Conservation (phyloP, 2,329 filamentous ascomycete species). For the Tolypocladium ophioglossoides region DNA sequence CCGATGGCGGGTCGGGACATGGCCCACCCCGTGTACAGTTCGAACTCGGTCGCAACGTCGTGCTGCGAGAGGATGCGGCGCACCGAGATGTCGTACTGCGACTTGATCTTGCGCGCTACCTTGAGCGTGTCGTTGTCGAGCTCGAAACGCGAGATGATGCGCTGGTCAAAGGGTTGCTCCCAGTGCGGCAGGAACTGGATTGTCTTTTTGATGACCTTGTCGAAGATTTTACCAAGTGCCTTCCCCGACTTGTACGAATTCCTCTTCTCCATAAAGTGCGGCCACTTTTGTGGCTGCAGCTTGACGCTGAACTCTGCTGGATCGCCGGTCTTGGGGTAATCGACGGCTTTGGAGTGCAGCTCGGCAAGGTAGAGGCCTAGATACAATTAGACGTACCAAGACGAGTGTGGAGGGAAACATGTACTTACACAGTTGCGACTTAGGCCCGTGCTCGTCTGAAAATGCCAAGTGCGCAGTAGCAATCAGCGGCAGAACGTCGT, state of each 20-base stretch:
- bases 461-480: slow-evolving; percentile 72
- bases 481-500: slow-evolving; percentile 70
- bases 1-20: slow-evolving; percentile 61
- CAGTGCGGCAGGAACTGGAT: slow-evolving; percentile 66
- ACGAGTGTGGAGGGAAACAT: no score
- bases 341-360: slow-evolving; percentile 84
- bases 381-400: neutral
- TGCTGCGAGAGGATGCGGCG: slow-evolving; percentile 76
- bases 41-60: slow-evolving; percentile 78
- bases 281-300: slow-evolving; percentile 55
- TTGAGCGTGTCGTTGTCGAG: slow-evolving; percentile 43
- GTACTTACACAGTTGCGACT: slow-evolving; percentile 52
- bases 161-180: slow-evolving; percentile 60
- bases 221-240: slow-evolving; percentile 73
- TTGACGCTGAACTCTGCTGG: slow-evolving; percentile 56
- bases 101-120: slow-evolving; percentile 57
- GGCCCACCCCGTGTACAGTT: slow-evolving; percentile 81
- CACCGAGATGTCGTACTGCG: slow-evolving; percentile 65
- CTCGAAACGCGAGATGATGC: slow-evolving; percentile 56
- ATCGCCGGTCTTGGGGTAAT: slow-evolving; percentile 85
- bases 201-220: slow-evolving; percentile 46
- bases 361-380: slow-evolving; percentile 58
- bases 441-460: slow-evolving; percentile 61
- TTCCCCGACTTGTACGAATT: slow-evolving; percentile 56
- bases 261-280: slow-evolving; percentile 77